Base-by-base conservation (phyloP, 192 early-diverging fungal genomes). In the Coemansia sp. region DNA sequence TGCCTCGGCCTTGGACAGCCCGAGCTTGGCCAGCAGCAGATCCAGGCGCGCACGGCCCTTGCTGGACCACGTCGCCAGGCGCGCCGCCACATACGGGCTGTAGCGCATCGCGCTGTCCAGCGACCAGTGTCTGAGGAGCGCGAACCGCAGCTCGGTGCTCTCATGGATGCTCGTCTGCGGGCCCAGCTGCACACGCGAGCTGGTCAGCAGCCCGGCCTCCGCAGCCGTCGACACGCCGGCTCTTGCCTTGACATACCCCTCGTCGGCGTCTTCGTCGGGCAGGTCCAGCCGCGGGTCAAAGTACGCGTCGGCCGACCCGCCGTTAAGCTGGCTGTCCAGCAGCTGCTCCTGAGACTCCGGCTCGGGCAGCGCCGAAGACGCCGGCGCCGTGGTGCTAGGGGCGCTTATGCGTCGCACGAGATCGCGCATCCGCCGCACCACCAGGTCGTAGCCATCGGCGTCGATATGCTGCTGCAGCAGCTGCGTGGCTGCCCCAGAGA, bases 51-150 rank as follows among this genome's bases (percentile, higher is more conserved):
- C 82, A 53, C 91, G 81, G 3, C 95, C 95, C 22, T 79, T 83
- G 60, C 90, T 89, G 22, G 88, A 88, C 95, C 95, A 98, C 4
- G 94, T 87, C 9, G 90, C 94, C 36, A 98, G 73, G 59, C 88
- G 89, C 22, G 89, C 86, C 4, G 88, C 91, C 7, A 98, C 92
- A 60, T 93, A 95, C 10, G 85, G 84, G 47, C 92, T 94, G 71
- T 89, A 89, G 56, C 86, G 89, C 92, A 98, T 88, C 52, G 89
- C 86, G 35, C 90, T 91, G 61, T 89, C 87, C 4, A 98, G 78
- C 46, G 85, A 94, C 95, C 95, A 98, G 64, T 98, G 95, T 35
- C 93, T 81, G 22, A 93, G 84, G 65, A 98, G 80, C 82, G 91
- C 83, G 35, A 98, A 86, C 42, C 86, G 77, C 35, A 93, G 90